Base-by-base conservation (phyloP, 768 basidiomycete species). In the Leucogyrophana mollusca region DNA sequence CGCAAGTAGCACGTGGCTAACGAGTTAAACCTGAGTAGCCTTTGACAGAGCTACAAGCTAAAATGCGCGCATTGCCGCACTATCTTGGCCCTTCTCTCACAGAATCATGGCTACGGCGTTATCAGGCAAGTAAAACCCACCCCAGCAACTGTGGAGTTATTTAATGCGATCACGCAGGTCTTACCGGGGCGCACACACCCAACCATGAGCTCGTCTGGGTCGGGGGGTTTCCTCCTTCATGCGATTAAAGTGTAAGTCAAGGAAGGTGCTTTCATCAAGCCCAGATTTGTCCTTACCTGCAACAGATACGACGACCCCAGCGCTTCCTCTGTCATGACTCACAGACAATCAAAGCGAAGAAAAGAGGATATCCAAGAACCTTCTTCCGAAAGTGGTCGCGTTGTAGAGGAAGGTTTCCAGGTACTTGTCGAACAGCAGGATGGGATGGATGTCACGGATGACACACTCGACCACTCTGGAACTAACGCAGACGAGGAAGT, bases 151-250 rank as follows among this genome's bases (percentile, higher is more conserved):
- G 20, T 11, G 2, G 20, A n/a, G n/a, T n/a, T 30, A 13, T 9
- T 32, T 33, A 17, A 22, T 40, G 16, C 32, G 41, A 23, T 33
- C 21, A 7, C n/a, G n/a, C 46, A 80, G 71, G 85, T 94, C 13
- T 74, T 99, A n/a, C 96, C 96, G 18, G 95, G 96, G 18, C 78
- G 96, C 27, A 95, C 91, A 33, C 96, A 99, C 70, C 96, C 96
- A 3, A 82, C 80, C 53, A 98, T 99, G 96, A 85, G 76, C 46
- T 89, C 83, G 48, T 86, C 90, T 17, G 91, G 90, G 9, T 84
- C 87, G 1, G 94, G 93, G 11, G 95, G 96, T 0, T 96, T 82
- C 67, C 67, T 98, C 35, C 74, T 97, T 23, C 83, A 89, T 59
- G 78, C 84, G 14, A 85, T 83, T n/a, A 91, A 90, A 78, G 82